Evolutionary conservation across 2,329 filamentous ascomycete species (phyloP).

Genomic region (Colletotrichum aenigma): DNA sequence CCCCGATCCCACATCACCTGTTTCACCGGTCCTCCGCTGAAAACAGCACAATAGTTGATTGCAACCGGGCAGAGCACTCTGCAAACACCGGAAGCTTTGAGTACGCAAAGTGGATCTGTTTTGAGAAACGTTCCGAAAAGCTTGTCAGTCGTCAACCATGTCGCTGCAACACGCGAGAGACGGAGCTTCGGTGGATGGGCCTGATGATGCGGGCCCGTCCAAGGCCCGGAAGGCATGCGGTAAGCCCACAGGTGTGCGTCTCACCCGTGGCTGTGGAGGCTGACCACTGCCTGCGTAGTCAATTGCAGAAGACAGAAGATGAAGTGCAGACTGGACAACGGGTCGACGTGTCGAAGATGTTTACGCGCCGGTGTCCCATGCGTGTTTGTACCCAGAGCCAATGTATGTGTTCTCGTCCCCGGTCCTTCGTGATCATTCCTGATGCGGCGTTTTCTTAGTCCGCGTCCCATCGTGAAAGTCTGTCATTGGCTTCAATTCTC

Average conservation of each 20-base stretch:
- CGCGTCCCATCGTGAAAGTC: conserved; percentile 16
- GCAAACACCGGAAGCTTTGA: not conserved
- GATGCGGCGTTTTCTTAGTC: not conserved
- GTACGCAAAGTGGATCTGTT: not conserved
- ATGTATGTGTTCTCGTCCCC: conserved; percentile 29
- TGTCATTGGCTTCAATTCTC: conserved; percentile 14
- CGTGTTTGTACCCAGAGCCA: conserved; percentile 43
- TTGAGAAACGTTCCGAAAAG: not conserved
- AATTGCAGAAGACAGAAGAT: conserved; percentile 36
- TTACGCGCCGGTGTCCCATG: conserved; percentile 38
- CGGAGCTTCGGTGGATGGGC: not conserved
- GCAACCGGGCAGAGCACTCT: not conserved
- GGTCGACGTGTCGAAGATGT: conserved; percentile 36
- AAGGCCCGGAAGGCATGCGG: conserved; percentile 34
- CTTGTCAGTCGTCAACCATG: not conserved
- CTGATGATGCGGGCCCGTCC: conserved; percentile 16
- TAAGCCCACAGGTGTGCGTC: conserved; percentile 16
- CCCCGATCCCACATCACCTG: not conserved
- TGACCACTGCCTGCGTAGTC: conserved; percentile 21
- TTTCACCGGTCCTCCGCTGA: conserved; percentile 1
- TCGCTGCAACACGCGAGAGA: not conserved
- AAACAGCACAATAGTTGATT: not conserved
- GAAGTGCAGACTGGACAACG: conserved; percentile 39
- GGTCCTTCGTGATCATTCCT: not conserved
- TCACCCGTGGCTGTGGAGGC: not conserved